Conservation (phyloP, 495 filamentous ascomycete genomes). For the Penicillium angulare region DNA sequence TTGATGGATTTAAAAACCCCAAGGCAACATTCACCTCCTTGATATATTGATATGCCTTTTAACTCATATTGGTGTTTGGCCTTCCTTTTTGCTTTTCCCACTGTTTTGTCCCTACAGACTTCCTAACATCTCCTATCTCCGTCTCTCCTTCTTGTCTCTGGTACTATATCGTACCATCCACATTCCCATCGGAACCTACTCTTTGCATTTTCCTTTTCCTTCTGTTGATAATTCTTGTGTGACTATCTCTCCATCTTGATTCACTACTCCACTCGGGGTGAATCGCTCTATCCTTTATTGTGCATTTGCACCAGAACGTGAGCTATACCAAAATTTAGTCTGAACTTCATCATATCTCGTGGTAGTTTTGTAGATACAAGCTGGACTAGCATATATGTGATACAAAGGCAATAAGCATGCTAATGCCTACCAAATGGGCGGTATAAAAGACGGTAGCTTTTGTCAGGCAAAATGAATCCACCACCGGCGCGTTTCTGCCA, state of each 20-base stretch:
- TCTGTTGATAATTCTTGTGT: conserved; percentile 25
- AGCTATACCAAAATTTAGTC: conserved; percentile 16
- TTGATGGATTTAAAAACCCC: not conserved
- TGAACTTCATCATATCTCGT: too few relatives aligned
- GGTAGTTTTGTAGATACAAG: too few relatives aligned
- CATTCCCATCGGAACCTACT: conserved; percentile 16
- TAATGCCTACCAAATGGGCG: too few relatives aligned
- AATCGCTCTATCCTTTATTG: conserved; percentile 16
- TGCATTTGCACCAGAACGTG: conserved; percentile 19
- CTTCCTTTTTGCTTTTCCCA: not conserved
- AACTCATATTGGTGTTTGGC: not conserved
- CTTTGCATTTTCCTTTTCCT: conserved; percentile 19
- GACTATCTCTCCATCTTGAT: conserved; percentile 9
- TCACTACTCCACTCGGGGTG: conserved; percentile 13
- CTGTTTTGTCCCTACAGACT: conserved; percentile 11
- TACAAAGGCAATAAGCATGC: too few relatives aligned
- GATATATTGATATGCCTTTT: not conserved
- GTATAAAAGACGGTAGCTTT: too few relatives aligned
- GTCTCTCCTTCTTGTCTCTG: conserved; percentile 12
- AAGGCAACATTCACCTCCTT: not conserved
- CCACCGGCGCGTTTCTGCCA: too few relatives aligned
- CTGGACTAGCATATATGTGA: too few relatives aligned
- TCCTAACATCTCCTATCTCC: conserved; percentile 18
- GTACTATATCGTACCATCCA: conserved; percentile 10
- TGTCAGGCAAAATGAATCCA: too few relatives aligned